A percentile compares a stretch with the other conserved stretches of the same genome.
phyloP scores from a whole-genome alignment of 805 yeast genomes.

The Lipomyces kockii region DNA sequence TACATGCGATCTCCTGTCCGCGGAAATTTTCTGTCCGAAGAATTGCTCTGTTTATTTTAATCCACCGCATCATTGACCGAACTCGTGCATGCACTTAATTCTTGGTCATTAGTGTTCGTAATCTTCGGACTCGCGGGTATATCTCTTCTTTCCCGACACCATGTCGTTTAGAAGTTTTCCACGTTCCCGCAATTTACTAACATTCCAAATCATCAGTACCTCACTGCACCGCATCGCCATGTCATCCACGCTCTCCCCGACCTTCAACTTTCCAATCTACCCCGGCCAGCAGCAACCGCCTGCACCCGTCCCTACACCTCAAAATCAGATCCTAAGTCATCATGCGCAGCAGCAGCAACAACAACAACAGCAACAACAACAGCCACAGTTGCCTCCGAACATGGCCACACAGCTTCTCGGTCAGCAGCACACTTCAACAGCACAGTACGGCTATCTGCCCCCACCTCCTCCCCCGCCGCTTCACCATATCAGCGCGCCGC shows the following conservation, averaged over 20 bases:
- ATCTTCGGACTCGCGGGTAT: not conserved
- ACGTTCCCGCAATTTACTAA: not conserved
- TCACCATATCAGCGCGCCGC: not conserved
- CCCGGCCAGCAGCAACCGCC: slow-evolving; percentile 7
- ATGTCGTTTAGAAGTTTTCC: not conserved
- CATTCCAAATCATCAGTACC: not conserved
- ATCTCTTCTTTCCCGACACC: not conserved
- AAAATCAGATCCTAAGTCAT: not conserved
- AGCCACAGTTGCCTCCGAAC: slow-evolving; percentile 12
- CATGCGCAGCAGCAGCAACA: slow-evolving; percentile 4
- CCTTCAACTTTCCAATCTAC: not conserved
- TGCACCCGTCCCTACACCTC: not conserved
- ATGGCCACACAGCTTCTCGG: not conserved
- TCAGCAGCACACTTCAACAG: not conserved
- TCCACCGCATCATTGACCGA: no score
- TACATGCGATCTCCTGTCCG: no score
- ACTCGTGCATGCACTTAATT: not conserved
- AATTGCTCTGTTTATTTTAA: no score
- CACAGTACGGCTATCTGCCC: slow-evolving; percentile 11
- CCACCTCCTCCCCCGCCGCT: slow-evolving; percentile 12
- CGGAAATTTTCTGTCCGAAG: no score
- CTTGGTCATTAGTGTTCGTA: not conserved
- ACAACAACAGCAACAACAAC: slow-evolving; percentile 8
- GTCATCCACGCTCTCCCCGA: slow-evolving; percentile 10
- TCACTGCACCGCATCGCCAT: not conserved